Evolutionary conservation across 495 filamentous ascomycete genomes (phyloP).

Genomic region (Peziza echinospora): DNA sequence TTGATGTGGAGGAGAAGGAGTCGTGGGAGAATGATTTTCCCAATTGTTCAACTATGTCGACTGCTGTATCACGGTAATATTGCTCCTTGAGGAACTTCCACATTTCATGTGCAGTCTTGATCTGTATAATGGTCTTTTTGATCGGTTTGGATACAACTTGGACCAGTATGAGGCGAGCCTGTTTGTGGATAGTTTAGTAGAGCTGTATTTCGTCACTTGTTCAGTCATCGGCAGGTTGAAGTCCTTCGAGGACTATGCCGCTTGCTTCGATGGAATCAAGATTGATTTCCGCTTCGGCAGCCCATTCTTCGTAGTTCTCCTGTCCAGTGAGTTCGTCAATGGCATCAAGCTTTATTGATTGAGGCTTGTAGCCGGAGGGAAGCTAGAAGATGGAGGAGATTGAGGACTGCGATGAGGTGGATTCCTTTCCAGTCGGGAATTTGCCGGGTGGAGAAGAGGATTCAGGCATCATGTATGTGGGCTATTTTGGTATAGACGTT

Average conservation of each 20-base stretch:
- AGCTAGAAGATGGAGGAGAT: no score
- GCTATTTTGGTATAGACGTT: no score
- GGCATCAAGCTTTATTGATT: constrained; percentile 1
- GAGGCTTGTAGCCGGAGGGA: no score
- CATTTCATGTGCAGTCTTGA: not conserved
- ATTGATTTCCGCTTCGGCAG: not conserved
- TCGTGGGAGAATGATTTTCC: no score
- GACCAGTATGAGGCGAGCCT: not conserved
- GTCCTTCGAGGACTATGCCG: not conserved
- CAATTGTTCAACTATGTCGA: not conserved
- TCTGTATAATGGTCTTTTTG: not conserved
- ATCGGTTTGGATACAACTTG: not conserved
- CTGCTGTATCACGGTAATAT: not conserved
- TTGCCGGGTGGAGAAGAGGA: no score
- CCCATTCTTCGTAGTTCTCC: not conserved
- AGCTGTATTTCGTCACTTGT: not conserved
- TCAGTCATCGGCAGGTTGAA: not conserved
- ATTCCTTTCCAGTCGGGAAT: no score
- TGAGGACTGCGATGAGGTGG: no score
- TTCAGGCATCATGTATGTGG: no score
- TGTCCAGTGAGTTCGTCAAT: not conserved
- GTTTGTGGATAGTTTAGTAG: not conserved
- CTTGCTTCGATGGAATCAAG: not conserved
- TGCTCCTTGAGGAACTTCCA: not conserved
- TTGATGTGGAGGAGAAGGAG: no score